A percentile compares a stretch with the other conserved stretches of the same genome.
Conservation (phyloP, 805 yeast species). For the Candida sanyiensis region DNA sequence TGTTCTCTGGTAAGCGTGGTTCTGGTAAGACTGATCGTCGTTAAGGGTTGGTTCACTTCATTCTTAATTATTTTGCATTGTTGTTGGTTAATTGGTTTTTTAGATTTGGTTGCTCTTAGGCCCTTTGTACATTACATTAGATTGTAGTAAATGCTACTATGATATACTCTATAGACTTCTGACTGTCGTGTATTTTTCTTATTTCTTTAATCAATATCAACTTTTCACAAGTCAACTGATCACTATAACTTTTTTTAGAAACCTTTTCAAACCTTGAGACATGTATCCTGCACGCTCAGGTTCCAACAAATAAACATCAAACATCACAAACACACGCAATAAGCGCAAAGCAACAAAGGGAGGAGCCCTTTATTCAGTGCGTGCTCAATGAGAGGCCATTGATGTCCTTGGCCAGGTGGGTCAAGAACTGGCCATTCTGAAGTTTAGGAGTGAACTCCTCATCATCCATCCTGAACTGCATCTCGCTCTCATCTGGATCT, state of each 20-base stretch:
- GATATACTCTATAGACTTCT: too few species aligned
- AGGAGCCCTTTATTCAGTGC: not conserved
- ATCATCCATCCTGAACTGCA: constrained; percentile 34
- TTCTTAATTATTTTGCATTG: constrained; percentile 7
- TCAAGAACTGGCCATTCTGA: too few species aligned
- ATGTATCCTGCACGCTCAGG: not conserved
- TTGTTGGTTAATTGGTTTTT: constrained; percentile 3
- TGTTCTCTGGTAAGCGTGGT: constrained; percentile 96
- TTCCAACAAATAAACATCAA: not conserved
- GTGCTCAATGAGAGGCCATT: not conserved
- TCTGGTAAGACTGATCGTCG: constrained; percentile 89
- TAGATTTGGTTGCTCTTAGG: not conserved
- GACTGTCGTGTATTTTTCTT: too few species aligned
- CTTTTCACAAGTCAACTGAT: not conserved
- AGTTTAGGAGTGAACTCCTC: constrained; percentile 11
- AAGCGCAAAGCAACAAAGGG: too few species aligned
- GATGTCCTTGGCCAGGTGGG: not conserved
- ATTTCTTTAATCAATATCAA: not conserved
- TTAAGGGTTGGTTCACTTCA: constrained; percentile 29
- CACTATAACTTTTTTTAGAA: not conserved
- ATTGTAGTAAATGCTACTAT: not conserved
- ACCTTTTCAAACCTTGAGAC: not conserved
- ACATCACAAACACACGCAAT: too few species aligned
- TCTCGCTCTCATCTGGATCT: constrained; percentile 27
- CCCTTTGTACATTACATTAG: constrained; percentile 3